Conservation (phyloP, 768 basidiomycete genomes). For the Clitopilus passeckerianus region DNA sequence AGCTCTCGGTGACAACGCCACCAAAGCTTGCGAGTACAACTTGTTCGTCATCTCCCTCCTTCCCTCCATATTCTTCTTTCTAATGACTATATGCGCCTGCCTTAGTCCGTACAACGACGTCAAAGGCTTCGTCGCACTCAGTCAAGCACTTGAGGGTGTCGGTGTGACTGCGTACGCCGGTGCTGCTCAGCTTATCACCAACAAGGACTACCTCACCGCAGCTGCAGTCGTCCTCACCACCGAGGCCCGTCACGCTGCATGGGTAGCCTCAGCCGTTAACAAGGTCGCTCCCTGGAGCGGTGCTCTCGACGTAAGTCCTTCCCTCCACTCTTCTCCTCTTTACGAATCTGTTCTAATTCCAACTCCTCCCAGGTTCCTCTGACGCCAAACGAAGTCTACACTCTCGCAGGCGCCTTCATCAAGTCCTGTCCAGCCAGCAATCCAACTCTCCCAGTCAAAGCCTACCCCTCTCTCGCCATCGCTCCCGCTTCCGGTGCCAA, state of each 20-base stretch:
- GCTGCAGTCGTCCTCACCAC: slow-evolving; percentile 54
- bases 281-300: slow-evolving; percentile 43
- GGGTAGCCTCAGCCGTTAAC: slow-evolving; percentile 43
- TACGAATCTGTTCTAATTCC: no score
- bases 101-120: slow-evolving; percentile 45
- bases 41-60: slow-evolving; percentile 34
- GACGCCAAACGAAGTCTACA: slow-evolving; percentile 24
- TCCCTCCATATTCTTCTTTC: background rate
- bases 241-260: slow-evolving; percentile 56
- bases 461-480: slow-evolving; percentile 45
- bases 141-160: slow-evolving; percentile 52
- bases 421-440: slow-evolving; percentile 49
- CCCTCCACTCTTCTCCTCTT: no score
- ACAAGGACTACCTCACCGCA: slow-evolving; percentile 42
- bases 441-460: slow-evolving; percentile 42
- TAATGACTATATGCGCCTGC: background rate
- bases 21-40: slow-evolving; percentile 48
- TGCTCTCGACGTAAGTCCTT: slow-evolving; percentile 38
- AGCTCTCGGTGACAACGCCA: slow-evolving; percentile 42
- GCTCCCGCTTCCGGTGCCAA: slow-evolving; percentile 17
- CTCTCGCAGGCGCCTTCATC: slow-evolving; percentile 44
- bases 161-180: slow-evolving; percentile 51
- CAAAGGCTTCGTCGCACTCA: slow-evolving; percentile 43
- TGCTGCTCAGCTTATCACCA: slow-evolving; percentile 41
- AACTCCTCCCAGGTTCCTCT: no score